phyloP scores from a whole-genome alignment of 176 grass and related monocot species.

The Rhipidocladum racemiflorum region DNA sequence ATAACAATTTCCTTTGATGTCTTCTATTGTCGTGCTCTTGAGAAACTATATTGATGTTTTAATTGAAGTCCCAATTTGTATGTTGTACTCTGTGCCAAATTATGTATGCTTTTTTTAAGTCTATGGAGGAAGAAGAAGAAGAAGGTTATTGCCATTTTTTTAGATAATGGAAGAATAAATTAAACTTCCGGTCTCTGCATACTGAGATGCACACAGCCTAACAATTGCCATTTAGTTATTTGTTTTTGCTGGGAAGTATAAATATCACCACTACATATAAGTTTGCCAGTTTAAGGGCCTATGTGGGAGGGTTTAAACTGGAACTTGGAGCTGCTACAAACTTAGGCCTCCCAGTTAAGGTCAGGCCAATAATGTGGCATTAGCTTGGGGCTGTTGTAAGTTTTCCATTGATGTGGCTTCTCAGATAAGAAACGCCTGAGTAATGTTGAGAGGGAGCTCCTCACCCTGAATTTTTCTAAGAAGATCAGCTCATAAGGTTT shows the following conservation, averaged over 20 bases:
- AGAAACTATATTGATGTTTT: slow-evolving; percentile 10
- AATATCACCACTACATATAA: neutral
- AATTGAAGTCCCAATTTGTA: slow-evolving; percentile 12
- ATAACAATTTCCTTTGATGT: neutral
- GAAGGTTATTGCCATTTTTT: neutral
- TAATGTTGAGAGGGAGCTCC: neutral
- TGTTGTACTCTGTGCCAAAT: neutral
- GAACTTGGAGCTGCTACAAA: neutral
- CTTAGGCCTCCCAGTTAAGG: neutral
- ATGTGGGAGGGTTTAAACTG: neutral
- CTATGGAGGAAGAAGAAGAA: neutral
- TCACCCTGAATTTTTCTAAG: neutral
- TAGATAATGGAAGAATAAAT: no score
- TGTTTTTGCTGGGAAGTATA: neutral
- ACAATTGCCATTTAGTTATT: neutral
- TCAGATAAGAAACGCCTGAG: neutral
- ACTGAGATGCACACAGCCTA: no score
- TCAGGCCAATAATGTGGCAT: neutral
- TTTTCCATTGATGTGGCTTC: neutral
- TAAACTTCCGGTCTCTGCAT: no score
- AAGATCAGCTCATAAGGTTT: neutral
- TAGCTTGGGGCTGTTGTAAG: neutral
- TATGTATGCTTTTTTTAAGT: slow-evolving; percentile 5
- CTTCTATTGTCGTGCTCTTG: slow-evolving; percentile 3
- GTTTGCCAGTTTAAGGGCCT: neutral